Evolutionary conservation across 345 rosid species (phyloP), one percentile per base, ranked within the genome.

Genomic region (Camelina sativa): DNA sequence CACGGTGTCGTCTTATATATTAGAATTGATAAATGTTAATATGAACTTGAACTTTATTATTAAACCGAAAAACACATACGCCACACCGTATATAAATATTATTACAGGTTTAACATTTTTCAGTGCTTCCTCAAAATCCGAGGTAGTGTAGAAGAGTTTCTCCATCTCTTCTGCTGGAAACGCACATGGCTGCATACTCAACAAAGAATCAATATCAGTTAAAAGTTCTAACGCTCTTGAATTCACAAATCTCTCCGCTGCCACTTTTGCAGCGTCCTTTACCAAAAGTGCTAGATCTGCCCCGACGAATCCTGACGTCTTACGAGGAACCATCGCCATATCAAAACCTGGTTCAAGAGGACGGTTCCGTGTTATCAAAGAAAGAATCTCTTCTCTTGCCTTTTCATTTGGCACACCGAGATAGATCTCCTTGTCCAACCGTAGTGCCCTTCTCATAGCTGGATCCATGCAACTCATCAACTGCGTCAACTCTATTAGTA

Each of bases 291-390:
- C 61, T 76, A 88, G 71, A 53, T 90, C 96, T 53, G 88, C 91
- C 11, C 90, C 91, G 22, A 86, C 91, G 76, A 84, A 88, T 11
- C 93, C 93, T n/a, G 87, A 88, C 3, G 93, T 88, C 11, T 73
- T 61, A 81, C 89, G 84, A 71, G 85, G 91, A 73, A 90, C 82
- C 35, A 65, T 82, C 23, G 70, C 17, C 40, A 81, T 76, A 82
- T 88, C 86, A 4, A 69, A 56, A 43, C 80, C 78, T 25, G 81
- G 76, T 61, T 85, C 87, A 0, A 84, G 63, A 38, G 78, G 75
- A 30, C 84, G 83, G 41, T 81, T 67, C 17, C 54, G 75, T 1
- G 84, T 86, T 17, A 84, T 62, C 70, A 85, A 83, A 20, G 85
- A 80, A 53, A 88, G 83, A 62, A 90, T 90, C 76, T 84, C 86